Conservation (phyloP, 1,284 basidiomycete genomes). For the Austroboletus niveus region DNA sequence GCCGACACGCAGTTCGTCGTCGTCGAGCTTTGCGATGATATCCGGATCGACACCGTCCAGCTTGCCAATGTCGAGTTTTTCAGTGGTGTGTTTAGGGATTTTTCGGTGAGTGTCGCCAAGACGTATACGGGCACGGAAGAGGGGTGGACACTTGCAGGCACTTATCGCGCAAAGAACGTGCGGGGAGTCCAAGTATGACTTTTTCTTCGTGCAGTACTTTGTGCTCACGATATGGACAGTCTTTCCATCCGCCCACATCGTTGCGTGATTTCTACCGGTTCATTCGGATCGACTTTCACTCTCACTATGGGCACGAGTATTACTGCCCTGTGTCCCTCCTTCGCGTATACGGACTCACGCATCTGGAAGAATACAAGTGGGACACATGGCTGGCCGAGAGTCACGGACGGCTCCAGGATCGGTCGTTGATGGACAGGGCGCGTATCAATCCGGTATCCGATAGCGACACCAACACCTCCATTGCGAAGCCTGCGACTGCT, state of each 20-base stretch:
- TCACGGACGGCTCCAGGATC: slow-evolving; percentile 38
- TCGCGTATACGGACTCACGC: slow-evolving; percentile 93
- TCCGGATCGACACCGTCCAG: slow-evolving; percentile 93
- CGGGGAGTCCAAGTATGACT: slow-evolving; percentile 84
- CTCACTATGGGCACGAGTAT: slow-evolving; percentile 93
- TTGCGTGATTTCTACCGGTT: slow-evolving; percentile 87
- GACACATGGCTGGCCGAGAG: slow-evolving; percentile 73
- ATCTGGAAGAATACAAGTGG: slow-evolving; percentile 95
- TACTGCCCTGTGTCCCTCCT: slow-evolving; percentile 95
- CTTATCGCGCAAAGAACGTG: slow-evolving; percentile 85
- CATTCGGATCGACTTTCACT: slow-evolving; percentile 91
- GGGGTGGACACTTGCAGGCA: slow-evolving; percentile 71
- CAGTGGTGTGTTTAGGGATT: slow-evolving; percentile 93
- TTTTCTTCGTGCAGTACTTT: not conserved
- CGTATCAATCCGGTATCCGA: slow-evolving; percentile 1
- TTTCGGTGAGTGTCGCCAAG: slow-evolving; percentile 84
- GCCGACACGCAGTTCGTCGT: slow-evolving; percentile 77
- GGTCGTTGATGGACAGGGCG: not conserved
- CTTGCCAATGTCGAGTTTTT: slow-evolving; percentile 98
- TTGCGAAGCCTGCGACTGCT: not conserved
- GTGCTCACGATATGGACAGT: slow-evolving; percentile 41
- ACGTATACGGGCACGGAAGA: slow-evolving; percentile 63
- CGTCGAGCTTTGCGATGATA: slow-evolving; percentile 96
- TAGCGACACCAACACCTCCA: slow-evolving; percentile 5
- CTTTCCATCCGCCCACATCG: slow-evolving; percentile 72